A percentile compares a stretch with the other conserved stretches of the same genome.
These are phyloP conservation scores for Polyporus arcularius DNA, from an alignment of 768 basidiomycete genomes.

Conservation along the genomic window DNA sequence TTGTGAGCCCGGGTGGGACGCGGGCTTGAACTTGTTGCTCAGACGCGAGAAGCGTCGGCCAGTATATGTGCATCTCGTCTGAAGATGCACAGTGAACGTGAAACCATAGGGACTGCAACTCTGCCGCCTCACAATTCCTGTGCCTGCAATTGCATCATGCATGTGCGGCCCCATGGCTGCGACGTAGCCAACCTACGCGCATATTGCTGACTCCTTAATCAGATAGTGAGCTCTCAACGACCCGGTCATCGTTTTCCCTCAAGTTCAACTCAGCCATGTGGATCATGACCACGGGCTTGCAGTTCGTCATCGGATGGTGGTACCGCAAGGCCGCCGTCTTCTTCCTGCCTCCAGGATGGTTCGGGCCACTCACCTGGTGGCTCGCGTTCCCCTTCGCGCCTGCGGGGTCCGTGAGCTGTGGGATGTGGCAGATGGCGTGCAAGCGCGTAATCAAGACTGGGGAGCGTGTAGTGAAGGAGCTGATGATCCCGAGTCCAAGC, in stretches of 20 bases:
- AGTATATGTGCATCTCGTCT: too few relatives aligned
- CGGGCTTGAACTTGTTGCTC: too few relatives aligned
- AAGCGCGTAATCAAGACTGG: constrained; percentile 78
- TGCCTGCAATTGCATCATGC: too few relatives aligned
- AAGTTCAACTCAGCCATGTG: constrained; percentile 78
- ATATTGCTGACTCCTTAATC: constrained; percentile 1
- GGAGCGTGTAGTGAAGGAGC: constrained; percentile 70
- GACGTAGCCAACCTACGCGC: neutral
- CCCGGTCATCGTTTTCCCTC: constrained; percentile 72
- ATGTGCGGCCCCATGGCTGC: too few relatives aligned
- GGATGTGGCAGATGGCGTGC: constrained; percentile 95
- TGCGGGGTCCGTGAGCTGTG: constrained; percentile 84
- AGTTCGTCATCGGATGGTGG: constrained; percentile 88
- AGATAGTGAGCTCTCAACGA: constrained; percentile 81
- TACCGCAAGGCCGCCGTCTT: constrained; percentile 90
- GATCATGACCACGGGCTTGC: constrained; percentile 84
- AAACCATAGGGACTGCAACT: too few relatives aligned
- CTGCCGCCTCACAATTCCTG: too few relatives aligned
- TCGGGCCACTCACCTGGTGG: constrained; percentile 87
- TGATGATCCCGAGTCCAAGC: constrained; percentile 30
- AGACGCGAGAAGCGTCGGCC: too few relatives aligned
- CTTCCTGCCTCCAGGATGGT: constrained; percentile 89
- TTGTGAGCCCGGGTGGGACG: too few relatives aligned
- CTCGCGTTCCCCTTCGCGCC: constrained; percentile 91
- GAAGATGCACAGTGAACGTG: too few relatives aligned